A percentile compares a stretch with the other conserved stretches of the same genome.
Conservation (phyloP, 2,329 filamentous ascomycete species). For the Zasmidium cellare region DNA sequence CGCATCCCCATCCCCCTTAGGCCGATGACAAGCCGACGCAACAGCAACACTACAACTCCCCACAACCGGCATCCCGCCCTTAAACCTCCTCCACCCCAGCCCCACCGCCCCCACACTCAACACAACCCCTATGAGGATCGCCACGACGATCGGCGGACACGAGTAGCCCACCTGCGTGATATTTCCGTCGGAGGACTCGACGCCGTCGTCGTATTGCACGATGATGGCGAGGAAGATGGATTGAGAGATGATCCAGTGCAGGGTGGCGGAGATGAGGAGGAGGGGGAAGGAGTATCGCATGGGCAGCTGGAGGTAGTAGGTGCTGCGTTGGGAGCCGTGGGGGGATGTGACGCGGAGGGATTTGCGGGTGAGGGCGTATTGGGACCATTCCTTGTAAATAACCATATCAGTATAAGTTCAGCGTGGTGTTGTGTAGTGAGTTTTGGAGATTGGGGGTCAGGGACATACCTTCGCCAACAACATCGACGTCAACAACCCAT, state of each 20-base stretch:
- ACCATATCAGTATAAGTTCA: not conserved
- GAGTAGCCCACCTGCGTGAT: slow-evolving; percentile 13
- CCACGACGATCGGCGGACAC: slow-evolving; percentile 12
- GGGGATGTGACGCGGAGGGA: slow-evolving; percentile 41
- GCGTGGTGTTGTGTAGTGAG: not conserved
- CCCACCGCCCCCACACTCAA: slow-evolving; percentile 2
- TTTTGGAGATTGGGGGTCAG: too few species aligned
- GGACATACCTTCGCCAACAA: slow-evolving; percentile 9
- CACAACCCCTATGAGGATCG: slow-evolving; percentile 10
- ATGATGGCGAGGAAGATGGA: slow-evolving; percentile 44
- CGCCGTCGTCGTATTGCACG: slow-evolving; percentile 17
- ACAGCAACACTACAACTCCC: slow-evolving; percentile 4
- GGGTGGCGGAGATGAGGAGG: slow-evolving; percentile 29
- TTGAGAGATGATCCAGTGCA: slow-evolving; percentile 50
- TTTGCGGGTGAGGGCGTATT: slow-evolving; percentile 36
- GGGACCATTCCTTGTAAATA: slow-evolving; percentile 49
- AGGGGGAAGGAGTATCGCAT: slow-evolving; percentile 42
- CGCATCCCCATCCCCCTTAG: slow-evolving; percentile 5
- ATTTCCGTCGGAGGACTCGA: not conserved
- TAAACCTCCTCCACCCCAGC: slow-evolving; percentile 8
- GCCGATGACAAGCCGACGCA: slow-evolving; percentile 9
- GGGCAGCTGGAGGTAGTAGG: slow-evolving; percentile 44
- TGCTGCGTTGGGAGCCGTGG: slow-evolving; percentile 38
- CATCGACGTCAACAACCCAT: slow-evolving; percentile 12
- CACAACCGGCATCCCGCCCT: slow-evolving; percentile 9